A percentile compares a stretch with the other conserved stretches of the same genome.
Evolutionary conservation across 148 eudicot genomes (phyloP).

Genomic region (Persicaria maculosa): DNA sequence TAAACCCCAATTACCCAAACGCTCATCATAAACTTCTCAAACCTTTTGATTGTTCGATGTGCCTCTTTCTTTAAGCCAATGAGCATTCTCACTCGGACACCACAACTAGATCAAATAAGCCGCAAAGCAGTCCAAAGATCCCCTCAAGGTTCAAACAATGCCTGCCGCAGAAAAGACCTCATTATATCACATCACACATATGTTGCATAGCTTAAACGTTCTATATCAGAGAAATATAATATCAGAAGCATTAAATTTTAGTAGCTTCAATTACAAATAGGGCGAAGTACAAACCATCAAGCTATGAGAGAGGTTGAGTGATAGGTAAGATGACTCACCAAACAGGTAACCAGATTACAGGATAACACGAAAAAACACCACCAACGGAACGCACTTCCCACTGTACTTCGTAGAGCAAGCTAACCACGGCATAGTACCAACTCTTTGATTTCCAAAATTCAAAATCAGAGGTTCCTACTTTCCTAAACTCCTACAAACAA

Average conservation of each 20-base stretch:
- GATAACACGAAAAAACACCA: conserved; percentile 56
- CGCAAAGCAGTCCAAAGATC: not conserved
- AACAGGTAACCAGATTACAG: conserved; percentile 33
- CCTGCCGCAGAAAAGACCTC: not conserved
- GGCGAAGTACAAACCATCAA: not conserved
- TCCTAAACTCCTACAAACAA: not conserved
- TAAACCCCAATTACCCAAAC: conserved; percentile 50
- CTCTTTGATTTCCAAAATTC: conserved; percentile 1
- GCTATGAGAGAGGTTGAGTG: not conserved
- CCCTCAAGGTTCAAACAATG: not conserved
- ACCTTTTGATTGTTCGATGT: conserved; percentile 26
- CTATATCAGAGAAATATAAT: too few species aligned
- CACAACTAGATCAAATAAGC: conserved; percentile 13
- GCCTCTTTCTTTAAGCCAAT: conserved; percentile 32
- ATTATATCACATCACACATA: not conserved
- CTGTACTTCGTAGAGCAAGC: conserved; percentile 25
- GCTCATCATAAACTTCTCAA: conserved; percentile 43
- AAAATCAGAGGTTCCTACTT: not conserved
- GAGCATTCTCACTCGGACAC: conserved; percentile 47
- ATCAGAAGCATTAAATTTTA: too few species aligned
- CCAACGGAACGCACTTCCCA: conserved; percentile 45
- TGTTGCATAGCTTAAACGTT: not conserved
- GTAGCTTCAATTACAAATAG: not conserved
- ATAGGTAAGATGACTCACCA: conserved; percentile 18
- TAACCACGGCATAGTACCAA: conserved; percentile 43